Conservation (phyloP, 768 basidiomycete genomes). For the Boletellus sp. region DNA sequence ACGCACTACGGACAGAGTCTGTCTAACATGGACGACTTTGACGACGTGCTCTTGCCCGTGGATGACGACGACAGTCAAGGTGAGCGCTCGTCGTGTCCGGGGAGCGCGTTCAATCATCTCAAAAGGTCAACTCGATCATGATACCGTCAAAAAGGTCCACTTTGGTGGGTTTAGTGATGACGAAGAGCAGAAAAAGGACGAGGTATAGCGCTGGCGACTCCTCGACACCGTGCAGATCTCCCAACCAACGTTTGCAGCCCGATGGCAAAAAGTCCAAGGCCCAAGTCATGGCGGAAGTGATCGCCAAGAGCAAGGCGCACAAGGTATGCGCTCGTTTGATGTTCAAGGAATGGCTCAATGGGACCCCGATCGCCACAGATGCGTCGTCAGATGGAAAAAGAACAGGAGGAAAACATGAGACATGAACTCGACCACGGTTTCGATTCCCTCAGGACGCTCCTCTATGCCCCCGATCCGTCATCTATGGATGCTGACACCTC, state of each 20-base stretch:
- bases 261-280: constrained; percentile 86
- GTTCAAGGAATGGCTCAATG: background rate
- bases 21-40: constrained; percentile 82
- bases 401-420: constrained; percentile 80
- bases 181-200: constrained; percentile 49
- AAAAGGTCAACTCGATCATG: constrained; percentile 62
- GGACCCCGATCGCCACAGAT: constrained; percentile 44
- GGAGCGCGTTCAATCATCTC: constrained; percentile 1
- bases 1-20: constrained; percentile 90
- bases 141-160: constrained; percentile 65
- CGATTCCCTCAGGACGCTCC: constrained; percentile 69
- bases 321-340: constrained; percentile 52
- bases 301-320: constrained; percentile 94
- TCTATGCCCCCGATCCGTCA: constrained; percentile 56
- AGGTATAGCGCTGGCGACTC: constrained; percentile 34
- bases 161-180: constrained; percentile 87
- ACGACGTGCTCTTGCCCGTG: constrained; percentile 53
- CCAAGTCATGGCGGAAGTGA: constrained; percentile 97
- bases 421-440: constrained; percentile 88
- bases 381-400: constrained; percentile 82
- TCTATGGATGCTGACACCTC: constrained; percentile 34
- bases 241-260: constrained; percentile 44
- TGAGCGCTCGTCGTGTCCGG: constrained; percentile 17
- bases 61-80: constrained; percentile 50
- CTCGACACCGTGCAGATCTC: background rate